Conservation (phyloP, 1,284 basidiomycete genomes). For the Hymenochaete sp. region DNA sequence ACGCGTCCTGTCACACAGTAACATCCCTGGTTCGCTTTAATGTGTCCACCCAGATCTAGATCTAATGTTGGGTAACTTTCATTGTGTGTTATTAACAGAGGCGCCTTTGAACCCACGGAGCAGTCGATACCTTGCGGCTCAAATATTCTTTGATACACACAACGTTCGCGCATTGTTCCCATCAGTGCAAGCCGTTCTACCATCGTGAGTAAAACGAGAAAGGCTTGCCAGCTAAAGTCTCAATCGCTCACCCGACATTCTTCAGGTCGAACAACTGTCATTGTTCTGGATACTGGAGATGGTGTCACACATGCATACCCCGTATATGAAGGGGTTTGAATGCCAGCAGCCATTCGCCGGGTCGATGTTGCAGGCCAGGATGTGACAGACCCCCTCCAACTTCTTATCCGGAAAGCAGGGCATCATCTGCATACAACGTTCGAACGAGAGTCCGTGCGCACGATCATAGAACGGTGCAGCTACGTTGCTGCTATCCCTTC, state of each 20-base stretch:
- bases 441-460: constrained; percentile 93
- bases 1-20: too few species aligned
- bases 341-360: constrained; percentile 95
- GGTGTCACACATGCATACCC: constrained; percentile 62
- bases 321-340: constrained; percentile 81
- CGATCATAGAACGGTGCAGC: constrained; percentile 98
- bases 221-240: constrained; percentile 16
- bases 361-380: constrained; percentile 96
- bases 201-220: constrained; percentile 56
- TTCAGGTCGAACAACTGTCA: constrained; percentile 93
- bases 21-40: too few species aligned
- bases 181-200: constrained; percentile 94
- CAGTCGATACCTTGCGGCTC: constrained; percentile 91
- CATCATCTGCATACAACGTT: constrained; percentile 95
- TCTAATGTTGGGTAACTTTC: too few species aligned
- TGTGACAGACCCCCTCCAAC: constrained; percentile 92
- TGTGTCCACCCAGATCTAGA: too few species aligned
- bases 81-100: constrained; percentile 94
- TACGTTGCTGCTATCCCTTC: constrained; percentile 86
- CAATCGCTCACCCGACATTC: constrained; percentile 65
- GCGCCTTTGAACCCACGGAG: constrained; percentile 91
- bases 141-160: constrained; percentile 99
- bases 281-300: constrained; percentile 59
- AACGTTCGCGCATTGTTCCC: constrained; percentile 98
- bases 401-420: constrained; percentile 89